Evolutionary conservation across 352 stramenopile genomes (phyloP).

Genomic region (Phytopythium sindhum): DNA sequence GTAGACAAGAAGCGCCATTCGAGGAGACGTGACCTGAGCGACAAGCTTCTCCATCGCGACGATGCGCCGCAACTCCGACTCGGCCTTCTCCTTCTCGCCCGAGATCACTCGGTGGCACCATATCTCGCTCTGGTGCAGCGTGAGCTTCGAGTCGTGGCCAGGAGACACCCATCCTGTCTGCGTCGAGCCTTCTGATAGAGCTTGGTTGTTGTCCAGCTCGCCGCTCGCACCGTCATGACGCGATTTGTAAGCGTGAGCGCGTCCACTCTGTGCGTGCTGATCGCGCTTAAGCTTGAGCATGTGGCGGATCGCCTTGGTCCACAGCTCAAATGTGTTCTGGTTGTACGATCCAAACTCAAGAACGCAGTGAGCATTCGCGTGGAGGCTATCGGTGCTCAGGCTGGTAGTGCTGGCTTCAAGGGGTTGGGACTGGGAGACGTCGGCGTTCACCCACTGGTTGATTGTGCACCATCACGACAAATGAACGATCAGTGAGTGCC

Average conservation of each 20-base stretch:
- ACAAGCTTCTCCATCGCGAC: slow-evolving; percentile 86
- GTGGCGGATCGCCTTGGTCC: slow-evolving; percentile 78
- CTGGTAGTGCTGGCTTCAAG: neutral
- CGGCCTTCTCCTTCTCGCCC: slow-evolving; percentile 78
- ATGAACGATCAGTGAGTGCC: neutral
- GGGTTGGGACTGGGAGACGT: slow-evolving; percentile 34
- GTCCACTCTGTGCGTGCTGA: slow-evolving; percentile 14
- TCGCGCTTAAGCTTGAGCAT: slow-evolving; percentile 60
- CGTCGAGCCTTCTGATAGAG: slow-evolving; percentile 5
- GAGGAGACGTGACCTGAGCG: slow-evolving; percentile 63
- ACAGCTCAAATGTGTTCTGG: slow-evolving; percentile 83
- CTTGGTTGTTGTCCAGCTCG: slow-evolving; percentile 14
- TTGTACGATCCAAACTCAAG: slow-evolving; percentile 79
- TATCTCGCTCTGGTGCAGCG: slow-evolving; percentile 80
- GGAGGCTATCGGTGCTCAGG: slow-evolving; percentile 16
- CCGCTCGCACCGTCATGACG: neutral
- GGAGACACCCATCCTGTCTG: slow-evolving; percentile 64
- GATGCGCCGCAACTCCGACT: slow-evolving; percentile 79
- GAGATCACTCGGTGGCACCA: slow-evolving; percentile 82
- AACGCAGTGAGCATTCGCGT: slow-evolving; percentile 58
- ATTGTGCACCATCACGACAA: neutral
- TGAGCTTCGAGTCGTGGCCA: slow-evolving; percentile 78
- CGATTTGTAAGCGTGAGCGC: slow-evolving; percentile 2
- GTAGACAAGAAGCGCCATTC: slow-evolving; percentile 86
- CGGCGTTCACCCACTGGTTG: slow-evolving; percentile 64